Percentiles rank a stretch among this genome's conserved stretches.
Evolutionary conservation across 2,329 filamentous ascomycete genomes (phyloP).

Genomic region (Scedosporium minutisporum): DNA sequence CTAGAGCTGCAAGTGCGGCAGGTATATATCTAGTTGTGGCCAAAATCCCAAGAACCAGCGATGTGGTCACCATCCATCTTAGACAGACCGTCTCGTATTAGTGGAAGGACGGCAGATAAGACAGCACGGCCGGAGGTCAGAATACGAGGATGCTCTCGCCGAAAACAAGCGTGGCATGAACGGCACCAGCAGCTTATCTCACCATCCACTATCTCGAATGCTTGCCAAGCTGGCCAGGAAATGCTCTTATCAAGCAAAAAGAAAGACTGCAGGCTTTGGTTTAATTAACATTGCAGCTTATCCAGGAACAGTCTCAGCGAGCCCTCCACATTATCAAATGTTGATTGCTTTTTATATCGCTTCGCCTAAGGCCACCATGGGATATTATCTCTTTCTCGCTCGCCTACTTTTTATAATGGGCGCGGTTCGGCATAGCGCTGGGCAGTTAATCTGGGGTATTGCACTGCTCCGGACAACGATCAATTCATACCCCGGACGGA

Average conservation of each 20-base stretch:
- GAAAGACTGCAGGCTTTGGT: neutral
- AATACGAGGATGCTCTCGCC: neutral
- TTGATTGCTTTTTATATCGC: neutral
- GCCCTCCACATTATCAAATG: neutral
- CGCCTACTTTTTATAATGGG: neutral
- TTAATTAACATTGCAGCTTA: neutral
- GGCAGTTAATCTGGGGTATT: neutral
- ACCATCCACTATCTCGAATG: neutral
- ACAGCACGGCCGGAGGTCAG: neutral
- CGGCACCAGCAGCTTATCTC: neutral
- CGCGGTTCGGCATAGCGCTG: neutral
- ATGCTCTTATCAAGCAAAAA: neutral
- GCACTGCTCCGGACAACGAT: neutral
- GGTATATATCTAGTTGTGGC: neutral
- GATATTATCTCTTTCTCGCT: neutral
- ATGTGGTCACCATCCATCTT: neutral
- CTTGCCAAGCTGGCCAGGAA: neutral
- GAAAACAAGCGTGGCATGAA: neutral
- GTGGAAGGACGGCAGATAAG: neutral
- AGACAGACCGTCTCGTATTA: neutral
- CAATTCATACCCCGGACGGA: neutral
- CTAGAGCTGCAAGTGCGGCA: neutral
- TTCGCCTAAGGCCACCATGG: neutral
- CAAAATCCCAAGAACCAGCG: neutral
- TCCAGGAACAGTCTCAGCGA: neutral